Percentiles rank a stretch among this genome's conserved stretches.
Evolutionary conservation across 352 stramenopile genomes (phyloP).

Genomic region (Thraustotheca clavata): DNA sequence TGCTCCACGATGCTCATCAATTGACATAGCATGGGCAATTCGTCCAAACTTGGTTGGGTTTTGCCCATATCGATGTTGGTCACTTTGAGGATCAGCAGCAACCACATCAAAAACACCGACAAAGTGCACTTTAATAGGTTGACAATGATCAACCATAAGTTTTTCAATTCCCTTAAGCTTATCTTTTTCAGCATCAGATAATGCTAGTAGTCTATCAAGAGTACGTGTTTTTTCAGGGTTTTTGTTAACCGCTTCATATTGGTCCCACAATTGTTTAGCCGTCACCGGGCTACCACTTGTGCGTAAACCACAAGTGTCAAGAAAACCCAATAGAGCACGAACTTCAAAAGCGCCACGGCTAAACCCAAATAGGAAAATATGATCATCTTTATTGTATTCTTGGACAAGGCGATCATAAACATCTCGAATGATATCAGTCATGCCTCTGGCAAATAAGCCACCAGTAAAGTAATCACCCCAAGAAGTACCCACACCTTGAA

Average conservation of each 20-base stretch:
- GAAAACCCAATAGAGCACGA: neutral
- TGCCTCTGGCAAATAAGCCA: neutral
- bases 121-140: neutral
- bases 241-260: neutral
- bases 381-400: neutral
- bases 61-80: neutral
- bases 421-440: neutral
- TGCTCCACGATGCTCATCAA: neutral
- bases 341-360: constrained; percentile 2
- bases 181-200: neutral
- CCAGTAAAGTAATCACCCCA: neutral
- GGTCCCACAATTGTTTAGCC: neutral
- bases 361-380: constrained; percentile 1
- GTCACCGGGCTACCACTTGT: neutral
- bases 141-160: neutral
- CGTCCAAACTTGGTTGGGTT: constrained; percentile 1
- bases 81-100: neutral
- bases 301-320: neutral
- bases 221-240: neutral
- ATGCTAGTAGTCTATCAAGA: neutral
- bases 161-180: neutral
- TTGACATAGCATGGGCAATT: neutral
- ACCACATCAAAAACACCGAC: constrained; percentile 7
- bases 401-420: neutral
- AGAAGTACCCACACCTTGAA: neutral